phyloP scores from a whole-genome alignment of 768 basidiomycete genomes.

The Paxillus ammoniavirescens region DNA sequence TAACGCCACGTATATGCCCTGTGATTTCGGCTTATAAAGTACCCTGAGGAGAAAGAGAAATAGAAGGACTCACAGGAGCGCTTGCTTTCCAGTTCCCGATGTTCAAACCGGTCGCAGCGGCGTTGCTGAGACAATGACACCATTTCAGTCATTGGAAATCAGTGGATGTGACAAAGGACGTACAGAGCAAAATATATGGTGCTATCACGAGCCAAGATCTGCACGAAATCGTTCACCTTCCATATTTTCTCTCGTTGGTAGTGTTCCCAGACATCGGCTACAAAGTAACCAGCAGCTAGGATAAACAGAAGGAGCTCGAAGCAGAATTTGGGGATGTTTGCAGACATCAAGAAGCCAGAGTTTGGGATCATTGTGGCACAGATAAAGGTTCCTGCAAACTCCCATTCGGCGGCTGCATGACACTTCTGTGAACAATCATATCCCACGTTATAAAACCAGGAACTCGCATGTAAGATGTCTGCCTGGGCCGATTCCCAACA shows the following conservation, averaged over 20 bases:
- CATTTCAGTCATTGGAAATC: not conserved
- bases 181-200: conserved; percentile 20
- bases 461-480: conserved; percentile 8
- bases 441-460: not conserved
- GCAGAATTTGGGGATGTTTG: conserved; percentile 6
- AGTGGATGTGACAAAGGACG: not conserved
- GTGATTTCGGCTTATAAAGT: not conserved
- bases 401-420: not conserved
- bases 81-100: not conserved
- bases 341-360: not conserved
- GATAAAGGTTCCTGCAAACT: not conserved
- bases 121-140: conserved; percentile 1
- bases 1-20: conserved; percentile 9
- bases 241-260: not conserved
- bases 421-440: not conserved
- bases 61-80: not conserved
- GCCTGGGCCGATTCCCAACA: conserved; percentile 11
- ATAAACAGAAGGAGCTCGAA: conserved; percentile 17
- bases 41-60: not conserved
- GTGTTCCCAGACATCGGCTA: not conserved
- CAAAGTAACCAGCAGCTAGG: conserved; percentile 14
- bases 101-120: conserved; percentile 1
- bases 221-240: conserved; percentile 7
- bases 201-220: conserved; percentile 18
- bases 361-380: conserved; percentile 2